Base-by-base conservation (phyloP, 805 yeast species). In the Sporopachydermia lactativora region DNA sequence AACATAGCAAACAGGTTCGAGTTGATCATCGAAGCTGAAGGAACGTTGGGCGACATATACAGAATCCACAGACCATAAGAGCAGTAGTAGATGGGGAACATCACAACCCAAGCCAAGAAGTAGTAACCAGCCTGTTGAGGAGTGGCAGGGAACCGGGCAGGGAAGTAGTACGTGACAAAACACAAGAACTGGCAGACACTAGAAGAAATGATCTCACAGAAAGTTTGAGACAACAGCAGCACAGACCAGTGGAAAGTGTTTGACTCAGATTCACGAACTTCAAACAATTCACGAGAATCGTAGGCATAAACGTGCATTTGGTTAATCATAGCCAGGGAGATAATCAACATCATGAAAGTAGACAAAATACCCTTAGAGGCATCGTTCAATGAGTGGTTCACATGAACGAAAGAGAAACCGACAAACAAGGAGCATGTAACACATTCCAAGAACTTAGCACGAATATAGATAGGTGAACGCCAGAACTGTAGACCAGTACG, bases 131-230 rank as follows among this genome's bases (percentile, higher is more conserved):
- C 54, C 42, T 60, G 59, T 28, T 55, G 53, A 16, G 57, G 50
- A 18, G 49, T 44, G 13, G 44, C 43, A 17, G 49, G 47, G 41
- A 59, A 62, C 47, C 58, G 61, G 41, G 66, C 62, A 19, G 77
- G 72, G 63, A 70, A 71, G 51, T 67, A 71, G 52, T 65, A 65
- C 39, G 66, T 62, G 40, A 68, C 58, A 52, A 58, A 70, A 51
- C 64, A 56, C 41, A 56, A 46, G 44, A 58, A 62, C 47, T 73
- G 73, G 48, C 68, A 59, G 3, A 52, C 46, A 15, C 64, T 48
- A 38, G 71, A 68, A 66, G 68, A 71, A 28, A 67, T 61, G 18
- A 68, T 55, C 55, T 73, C 78, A 17, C 68, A 60, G 8, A 63
- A 48, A 18, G 64, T 58, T 49, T 63, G 70, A 35, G 62, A 61